A percentile compares a stretch with the other conserved stretches of the same genome.
These are phyloP conservation scores for Aeschynomene evenia DNA, from an alignment of 306 rosid species.

Conservation along the genomic window DNA sequence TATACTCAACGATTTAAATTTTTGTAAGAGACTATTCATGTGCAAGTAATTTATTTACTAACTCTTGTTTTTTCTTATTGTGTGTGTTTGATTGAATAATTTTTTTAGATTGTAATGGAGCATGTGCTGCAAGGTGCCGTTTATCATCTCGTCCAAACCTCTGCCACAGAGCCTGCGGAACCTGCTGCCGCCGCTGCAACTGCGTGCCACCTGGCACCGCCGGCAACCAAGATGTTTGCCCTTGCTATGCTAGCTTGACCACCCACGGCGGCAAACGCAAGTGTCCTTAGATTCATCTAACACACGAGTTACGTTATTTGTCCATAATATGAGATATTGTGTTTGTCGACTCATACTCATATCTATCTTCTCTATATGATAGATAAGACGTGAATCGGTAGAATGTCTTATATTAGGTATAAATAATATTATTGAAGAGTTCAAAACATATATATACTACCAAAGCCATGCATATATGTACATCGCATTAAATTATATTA, in stretches of 20 bases:
- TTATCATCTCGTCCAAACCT: constrained; percentile 53
- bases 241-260: constrained; percentile 65
- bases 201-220: constrained; percentile 78
- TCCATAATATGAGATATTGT: too few species aligned
- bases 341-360: too few species aligned
- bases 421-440: too few species aligned
- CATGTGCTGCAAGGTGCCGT: constrained; percentile 56
- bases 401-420: too few species aligned
- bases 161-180: constrained; percentile 68
- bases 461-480: background rate
- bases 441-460: too few species aligned
- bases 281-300: constrained; percentile 76
- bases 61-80: too few species aligned
- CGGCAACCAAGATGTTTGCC: constrained; percentile 60
- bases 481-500: background rate
- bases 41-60: too few species aligned
- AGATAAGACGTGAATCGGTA: too few species aligned
- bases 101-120: constrained; percentile 47
- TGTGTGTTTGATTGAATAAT: background rate
- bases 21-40: too few species aligned
- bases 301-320: too few species aligned
- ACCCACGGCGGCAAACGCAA: constrained; percentile 66
- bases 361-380: too few species aligned
- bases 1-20: too few species aligned
- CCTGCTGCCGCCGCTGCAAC: constrained; percentile 59